Conservation (phyloP, 306 rosid species). For the Fagus crenata region DNA sequence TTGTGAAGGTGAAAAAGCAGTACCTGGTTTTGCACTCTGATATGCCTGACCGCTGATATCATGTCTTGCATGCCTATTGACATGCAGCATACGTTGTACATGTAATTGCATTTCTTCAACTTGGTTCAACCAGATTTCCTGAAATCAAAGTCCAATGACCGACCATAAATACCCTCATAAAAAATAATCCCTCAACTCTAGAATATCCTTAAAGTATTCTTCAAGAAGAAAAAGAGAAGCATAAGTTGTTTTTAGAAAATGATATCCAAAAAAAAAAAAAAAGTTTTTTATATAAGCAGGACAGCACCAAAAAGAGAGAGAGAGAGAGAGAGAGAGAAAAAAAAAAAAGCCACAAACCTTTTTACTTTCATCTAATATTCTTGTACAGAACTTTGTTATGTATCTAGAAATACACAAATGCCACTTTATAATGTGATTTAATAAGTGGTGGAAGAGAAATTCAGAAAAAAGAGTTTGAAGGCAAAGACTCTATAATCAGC, state of each 20-base stretch:
- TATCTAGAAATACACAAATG: too few species aligned
- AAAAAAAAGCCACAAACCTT: neutral
- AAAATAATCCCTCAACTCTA: neutral
- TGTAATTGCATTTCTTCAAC: constrained; percentile 1
- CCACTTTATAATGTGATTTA: neutral
- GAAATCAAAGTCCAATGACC: neutral
- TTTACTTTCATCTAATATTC: neutral
- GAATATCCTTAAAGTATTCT: neutral
- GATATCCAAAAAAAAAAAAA: neutral
- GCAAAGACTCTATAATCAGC: neutral
- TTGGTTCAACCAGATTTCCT: constrained; percentile 10
- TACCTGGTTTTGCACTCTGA: neutral
- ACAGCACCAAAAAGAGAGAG: neutral
- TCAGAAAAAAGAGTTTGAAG: neutral
- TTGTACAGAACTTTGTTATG: neutral
- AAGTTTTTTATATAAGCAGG: neutral
- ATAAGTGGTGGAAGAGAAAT: neutral
- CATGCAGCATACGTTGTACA: neutral
- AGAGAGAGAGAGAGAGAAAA: too few species aligned
- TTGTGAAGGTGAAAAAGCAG: too few species aligned
- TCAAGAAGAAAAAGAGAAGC: neutral
- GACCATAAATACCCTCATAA: neutral
- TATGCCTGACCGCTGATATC: neutral
- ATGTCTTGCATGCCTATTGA: neutral
- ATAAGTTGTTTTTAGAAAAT: neutral